Evolutionary conservation across 768 basidiomycete genomes (phyloP).

Genomic region (Hericium alpestre): DNA sequence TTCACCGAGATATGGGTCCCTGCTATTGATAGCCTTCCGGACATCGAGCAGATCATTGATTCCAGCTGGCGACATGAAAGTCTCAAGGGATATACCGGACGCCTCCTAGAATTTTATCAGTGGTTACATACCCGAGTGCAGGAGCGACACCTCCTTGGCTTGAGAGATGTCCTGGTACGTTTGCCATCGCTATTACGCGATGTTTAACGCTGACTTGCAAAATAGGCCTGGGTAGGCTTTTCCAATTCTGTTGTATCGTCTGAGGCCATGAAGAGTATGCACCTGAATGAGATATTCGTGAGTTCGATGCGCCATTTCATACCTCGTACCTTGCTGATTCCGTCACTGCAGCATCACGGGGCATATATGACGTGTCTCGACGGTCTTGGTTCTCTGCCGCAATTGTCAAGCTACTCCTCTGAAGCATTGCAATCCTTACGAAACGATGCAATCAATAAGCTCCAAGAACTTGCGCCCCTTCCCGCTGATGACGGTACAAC

Average conservation of each 20-base stretch:
- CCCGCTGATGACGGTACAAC: slow-evolving; percentile 15
- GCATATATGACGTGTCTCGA: slow-evolving; percentile 90
- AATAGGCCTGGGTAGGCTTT: slow-evolving; percentile 88
- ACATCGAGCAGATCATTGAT: slow-evolving; percentile 69
- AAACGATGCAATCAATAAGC: slow-evolving; percentile 39
- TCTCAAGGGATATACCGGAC: slow-evolving; percentile 45
- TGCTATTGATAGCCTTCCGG: slow-evolving; percentile 56
- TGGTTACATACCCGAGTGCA: slow-evolving; percentile 63
- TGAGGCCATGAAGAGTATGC: slow-evolving; percentile 22
- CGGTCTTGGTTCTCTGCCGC: slow-evolving; percentile 72
- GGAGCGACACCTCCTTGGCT: slow-evolving; percentile 55
- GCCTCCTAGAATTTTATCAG: slow-evolving; percentile 65
- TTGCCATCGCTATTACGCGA: neutral
- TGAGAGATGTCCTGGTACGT: slow-evolving; percentile 82
- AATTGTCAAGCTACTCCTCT: slow-evolving; percentile 52
- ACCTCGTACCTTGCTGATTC: slow-evolving; percentile 4
- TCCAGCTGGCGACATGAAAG: slow-evolving; percentile 52
- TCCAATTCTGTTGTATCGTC: slow-evolving; percentile 47
- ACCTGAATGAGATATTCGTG: slow-evolving; percentile 55
- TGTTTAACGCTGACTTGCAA: neutral
- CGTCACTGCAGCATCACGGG: slow-evolving; percentile 63
- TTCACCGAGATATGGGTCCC: slow-evolving; percentile 99
- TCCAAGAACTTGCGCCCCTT: slow-evolving; percentile 49
- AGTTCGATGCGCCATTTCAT: slow-evolving; percentile 17
- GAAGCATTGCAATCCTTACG: slow-evolving; percentile 53